A percentile compares a stretch with the other conserved stretches of the same genome.
Evolutionary conservation across 306 rosid genomes (phyloP).

Genomic region (Vigna nakashimae): DNA sequence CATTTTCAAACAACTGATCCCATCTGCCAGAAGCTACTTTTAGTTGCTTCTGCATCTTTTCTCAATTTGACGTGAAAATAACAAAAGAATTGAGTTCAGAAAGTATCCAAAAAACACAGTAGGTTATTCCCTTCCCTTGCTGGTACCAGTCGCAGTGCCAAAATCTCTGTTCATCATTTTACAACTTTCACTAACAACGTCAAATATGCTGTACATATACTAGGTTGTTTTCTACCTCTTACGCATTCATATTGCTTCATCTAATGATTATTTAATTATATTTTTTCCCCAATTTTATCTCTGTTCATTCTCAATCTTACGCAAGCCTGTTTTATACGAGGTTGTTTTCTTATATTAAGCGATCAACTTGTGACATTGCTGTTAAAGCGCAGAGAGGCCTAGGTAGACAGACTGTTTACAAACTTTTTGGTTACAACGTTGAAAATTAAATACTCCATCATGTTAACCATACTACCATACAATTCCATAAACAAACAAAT

Average conservation of each 20-base stretch:
- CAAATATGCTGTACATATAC: conserved; percentile 34
- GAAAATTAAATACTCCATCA: too few relatives aligned
- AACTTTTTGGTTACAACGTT: too few relatives aligned
- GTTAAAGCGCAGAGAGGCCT: too few relatives aligned
- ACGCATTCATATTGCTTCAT: background rate
- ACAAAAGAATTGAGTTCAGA: background rate
- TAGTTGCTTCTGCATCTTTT: background rate
- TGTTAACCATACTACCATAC: too few relatives aligned
- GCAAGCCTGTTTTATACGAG: background rate
- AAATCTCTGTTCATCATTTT: background rate
- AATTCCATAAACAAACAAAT: too few relatives aligned
- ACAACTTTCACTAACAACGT: conserved; percentile 18
- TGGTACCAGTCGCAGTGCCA: background rate
- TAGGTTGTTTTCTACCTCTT: conserved; percentile 34
- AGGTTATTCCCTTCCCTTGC: too few relatives aligned
- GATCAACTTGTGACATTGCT: too few relatives aligned
- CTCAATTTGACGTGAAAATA: background rate
- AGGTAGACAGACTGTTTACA: too few relatives aligned
- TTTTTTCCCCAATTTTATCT: background rate
- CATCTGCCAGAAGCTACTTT: background rate
- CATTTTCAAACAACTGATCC: background rate
- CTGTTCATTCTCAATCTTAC: background rate
- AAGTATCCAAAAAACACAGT: background rate
- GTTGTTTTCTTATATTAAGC: background rate
- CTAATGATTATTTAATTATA: background rate